Evolutionary conservation across 208 protist species (phyloP), one percentile per base, ranked within the genome.

Genomic region (Trypanosoma grayi): DNA sequence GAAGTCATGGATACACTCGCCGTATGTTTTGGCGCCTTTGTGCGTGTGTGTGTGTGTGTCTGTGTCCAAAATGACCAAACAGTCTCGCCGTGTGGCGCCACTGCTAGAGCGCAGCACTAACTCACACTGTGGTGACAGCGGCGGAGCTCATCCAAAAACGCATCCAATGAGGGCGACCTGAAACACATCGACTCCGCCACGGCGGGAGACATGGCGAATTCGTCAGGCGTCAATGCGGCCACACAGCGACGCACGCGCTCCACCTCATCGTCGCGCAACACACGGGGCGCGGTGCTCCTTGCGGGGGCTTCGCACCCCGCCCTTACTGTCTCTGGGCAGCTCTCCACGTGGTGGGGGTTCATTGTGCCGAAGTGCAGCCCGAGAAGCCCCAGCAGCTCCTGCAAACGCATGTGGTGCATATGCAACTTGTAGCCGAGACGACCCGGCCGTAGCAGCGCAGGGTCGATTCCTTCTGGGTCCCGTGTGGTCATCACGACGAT

Each of bases 401-500:
- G 54, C 50, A 79, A 56, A 20, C 63, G 70, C 45, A 90, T 79
- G 71, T 87, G 87, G 44, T 81, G 71, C 52, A 97, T 61, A 20
- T 81, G 70, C 33, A 97, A 36, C 24, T 73, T 72, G 40, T 66
- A 70, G 52, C 85, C 81, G 64, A 97, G 83, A 47, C 91, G 82
- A 13, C 91, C 91, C 9, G 91, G 86, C 14, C 91, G 85, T 24
- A 97, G 73, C 7, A 97, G 70, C 13, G 88, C 88, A 8, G 91
- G 81, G 70, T 95, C 92, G 50, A 97, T 81, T 30, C 70, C 71
- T 60, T 91, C 77, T n/a, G 86, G 88, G 64, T 93, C 74, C 63
- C 83, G 83, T 40, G 88, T 97, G 50, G 85, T 85, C 83, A 97
- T 87, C 18, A 94, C 75, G 0, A 92, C 56, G 48, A 95, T 95